Base-by-base conservation (phyloP, 2,329 filamentous ascomycete genomes). In the Hypomyces perniciosus region DNA sequence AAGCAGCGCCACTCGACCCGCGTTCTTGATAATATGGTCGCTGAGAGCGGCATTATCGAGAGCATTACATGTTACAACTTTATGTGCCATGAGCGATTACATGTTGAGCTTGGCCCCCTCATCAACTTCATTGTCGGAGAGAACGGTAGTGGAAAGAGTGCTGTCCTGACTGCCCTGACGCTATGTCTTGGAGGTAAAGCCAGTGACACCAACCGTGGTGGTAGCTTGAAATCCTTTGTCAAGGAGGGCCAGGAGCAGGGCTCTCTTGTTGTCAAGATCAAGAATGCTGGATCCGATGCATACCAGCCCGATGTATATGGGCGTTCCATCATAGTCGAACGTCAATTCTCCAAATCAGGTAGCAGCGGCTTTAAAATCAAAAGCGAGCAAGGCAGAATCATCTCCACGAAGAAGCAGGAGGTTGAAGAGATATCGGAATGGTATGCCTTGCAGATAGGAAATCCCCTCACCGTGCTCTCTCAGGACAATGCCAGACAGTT, bases 111-210 rank as follows among this genome's bases (percentile, higher is more conserved):
- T n/a, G 93, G 93, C 0, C 93, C 93, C 0, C 74, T 96, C 35
- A 95, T 99, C 68, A 99, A 99, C 69, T 99, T 99, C 69, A 91
- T 99, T 55, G 91, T 96, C 50, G 93, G 93, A 12, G 90, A 96
- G 67, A 99, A 99, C 65, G 93, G 93, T 31, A 97, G 92, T 65
- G 93, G 93, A 34, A 99, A 99, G 73, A 99, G 93, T 66, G 93
- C 93, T 3, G 86, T 97, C 10, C 73, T 99, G 29, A 97, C 93
- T 0, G 93, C 90, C 4, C 81, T 99, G 57, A 96, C 90, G 0
- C 77, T 99, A 33, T 97, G 93, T 62, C 76, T 99, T n/a, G 93
- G 93, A 54, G 92, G 88, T 20, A 97, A 96, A 68, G 91, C 93
- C 2, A 89, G 89, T 49, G 83, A 88, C 12, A 97, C 93, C 4